Percentiles rank a stretch among this genome's conserved stretches.
Evolutionary conservation across 2,329 filamentous ascomycete species (phyloP).

Genomic region (Helminthosporium solani): DNA sequence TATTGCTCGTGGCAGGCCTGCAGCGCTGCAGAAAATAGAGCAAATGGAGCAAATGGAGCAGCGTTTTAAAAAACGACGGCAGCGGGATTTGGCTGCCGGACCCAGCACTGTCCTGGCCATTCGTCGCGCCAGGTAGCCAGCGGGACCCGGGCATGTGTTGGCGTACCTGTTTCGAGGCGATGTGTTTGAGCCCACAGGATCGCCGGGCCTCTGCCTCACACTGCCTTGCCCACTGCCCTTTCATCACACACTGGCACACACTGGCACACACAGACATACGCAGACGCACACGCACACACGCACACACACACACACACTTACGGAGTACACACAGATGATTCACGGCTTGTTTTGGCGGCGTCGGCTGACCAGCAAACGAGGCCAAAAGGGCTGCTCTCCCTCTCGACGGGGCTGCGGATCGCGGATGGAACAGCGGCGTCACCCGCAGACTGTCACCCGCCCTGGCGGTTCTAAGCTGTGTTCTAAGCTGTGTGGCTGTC

Average conservation of each 20-base stretch:
- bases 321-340: constrained; percentile 5
- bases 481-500: no score
- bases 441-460: constrained; percentile 34
- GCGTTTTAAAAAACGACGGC: constrained; percentile 35
- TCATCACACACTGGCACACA: no score
- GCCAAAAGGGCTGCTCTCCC: no score
- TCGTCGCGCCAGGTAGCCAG: constrained; percentile 3
- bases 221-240: constrained; percentile 10
- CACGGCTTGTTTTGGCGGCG: constrained; percentile 1
- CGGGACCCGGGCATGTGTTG: constrained; percentile 17
- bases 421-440: constrained; percentile 23
- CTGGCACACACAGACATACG: no score
- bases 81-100: constrained; percentile 34
- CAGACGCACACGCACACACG: no score
- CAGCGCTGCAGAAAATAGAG: not conserved
- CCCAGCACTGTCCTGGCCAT: constrained; percentile 16
- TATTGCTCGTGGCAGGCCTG: constrained; percentile 26
- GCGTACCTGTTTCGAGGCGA: constrained; percentile 21
- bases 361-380: constrained; percentile 12
- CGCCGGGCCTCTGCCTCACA: constrained; percentile 15
- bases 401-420: constrained; percentile 14
- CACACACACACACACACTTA: no score
- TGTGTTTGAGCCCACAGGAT: constrained; percentile 29
- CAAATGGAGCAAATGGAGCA: not conserved
- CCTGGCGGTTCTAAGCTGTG: constrained; percentile 24